phyloP scores from a whole-genome alignment of 108 stramenopile genomes.

The Discostella pseudostelligera region DNA sequence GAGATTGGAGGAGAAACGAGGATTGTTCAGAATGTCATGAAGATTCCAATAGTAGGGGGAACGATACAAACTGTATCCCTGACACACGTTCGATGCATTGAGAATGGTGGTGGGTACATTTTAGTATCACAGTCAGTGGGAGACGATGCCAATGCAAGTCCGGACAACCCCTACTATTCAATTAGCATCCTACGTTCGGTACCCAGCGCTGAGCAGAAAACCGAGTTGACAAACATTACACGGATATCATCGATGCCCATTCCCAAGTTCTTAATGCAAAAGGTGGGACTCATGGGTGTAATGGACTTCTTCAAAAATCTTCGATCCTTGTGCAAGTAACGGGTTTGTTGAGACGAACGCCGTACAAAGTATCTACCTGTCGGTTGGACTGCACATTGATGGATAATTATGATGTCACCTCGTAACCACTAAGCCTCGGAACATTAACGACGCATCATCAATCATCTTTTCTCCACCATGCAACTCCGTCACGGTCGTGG shows the following conservation, averaged over 20 bases:
- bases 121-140: slow-evolving; percentile 39
- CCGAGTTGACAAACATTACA: slow-evolving; percentile 32
- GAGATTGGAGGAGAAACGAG: slow-evolving; percentile 19
- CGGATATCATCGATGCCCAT: slow-evolving; percentile 18
- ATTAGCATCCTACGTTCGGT: slow-evolving; percentile 28
- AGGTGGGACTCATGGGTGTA: slow-evolving; percentile 18
- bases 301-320: slow-evolving; percentile 8
- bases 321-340: neutral
- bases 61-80: slow-evolving; percentile 15
- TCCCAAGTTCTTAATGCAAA: slow-evolving; percentile 32
- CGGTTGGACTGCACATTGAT: too few relatives aligned
- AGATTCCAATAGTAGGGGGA: slow-evolving; percentile 35
- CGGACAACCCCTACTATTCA: slow-evolving; percentile 25
- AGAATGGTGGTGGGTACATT: slow-evolving; percentile 14
- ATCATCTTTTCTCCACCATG: slow-evolving; percentile 73
- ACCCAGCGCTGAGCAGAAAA: slow-evolving; percentile 1
- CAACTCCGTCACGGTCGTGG: slow-evolving; percentile 69
- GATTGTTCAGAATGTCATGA: slow-evolving; percentile 34
- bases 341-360: too few relatives aligned
- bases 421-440: slow-evolving; percentile 63
- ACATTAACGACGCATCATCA: slow-evolving; percentile 86
- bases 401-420: too few relatives aligned
- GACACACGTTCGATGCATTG: slow-evolving; percentile 29
- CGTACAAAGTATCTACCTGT: too few relatives aligned
- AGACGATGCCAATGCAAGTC: slow-evolving; percentile 7